Base-by-base conservation (phyloP, 768 basidiomycete genomes). In the Obba rivulosa region DNA sequence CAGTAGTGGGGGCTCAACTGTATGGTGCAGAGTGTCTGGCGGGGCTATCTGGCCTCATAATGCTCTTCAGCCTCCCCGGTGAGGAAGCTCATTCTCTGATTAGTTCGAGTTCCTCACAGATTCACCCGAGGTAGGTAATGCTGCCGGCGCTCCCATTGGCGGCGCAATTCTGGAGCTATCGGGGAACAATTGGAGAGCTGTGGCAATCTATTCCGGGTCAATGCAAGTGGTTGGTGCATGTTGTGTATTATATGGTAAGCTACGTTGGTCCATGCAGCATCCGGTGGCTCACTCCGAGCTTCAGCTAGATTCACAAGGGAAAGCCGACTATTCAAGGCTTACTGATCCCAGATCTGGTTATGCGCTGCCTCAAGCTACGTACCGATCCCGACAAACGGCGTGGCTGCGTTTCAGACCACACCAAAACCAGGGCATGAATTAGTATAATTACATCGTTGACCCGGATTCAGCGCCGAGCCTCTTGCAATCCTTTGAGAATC, bases 111-210 rank as follows among this genome's bases (percentile, higher is more conserved):
- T 24, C 23, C 34, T 34, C 16, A 17, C 34, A 43, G 13, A 24
- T 45, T 31, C 38, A 21, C n/a, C n/a, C 25, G 24, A 2, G 23
- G 3, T 50, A 59, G 66, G 68, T 22, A 61, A 69, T 49, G 50
- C 64, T 2, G 58, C 62, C 3, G 66, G 66, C 1, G 60, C 66
- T 13, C 62, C 68, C 2, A 53, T 68, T 18, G 62, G 59, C 2
- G 67, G 66, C 18, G 64, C 60, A 3, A 59, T 70, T 23, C 60
- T 67, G 28, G 48, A 58, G 35, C 56, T 53, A 11, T 63, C 66
- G 7, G 56, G 57, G 21, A 56, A 61, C 28, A 60, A 63, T 50
- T 69, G 68, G 68, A 49, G 39, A 13, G 62, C 61, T 3, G 65
- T 66, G 0, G 58, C 62, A n/a, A 40, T 57, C 4, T 66, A 62